Conservation (phyloP, 202 grass and related monocot genomes). For the Zoysia matrella region DNA sequence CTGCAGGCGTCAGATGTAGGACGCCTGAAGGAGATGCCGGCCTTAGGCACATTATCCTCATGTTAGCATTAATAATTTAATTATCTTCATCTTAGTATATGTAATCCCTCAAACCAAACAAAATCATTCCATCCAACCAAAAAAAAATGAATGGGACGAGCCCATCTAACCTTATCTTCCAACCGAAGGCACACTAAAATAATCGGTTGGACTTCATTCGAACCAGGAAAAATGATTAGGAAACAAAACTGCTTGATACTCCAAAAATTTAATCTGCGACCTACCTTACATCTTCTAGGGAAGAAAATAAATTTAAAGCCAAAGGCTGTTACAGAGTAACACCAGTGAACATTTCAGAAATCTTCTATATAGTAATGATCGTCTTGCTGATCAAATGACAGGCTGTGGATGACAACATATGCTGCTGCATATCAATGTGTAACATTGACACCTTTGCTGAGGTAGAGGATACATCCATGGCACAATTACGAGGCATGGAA, state of each 20-base stretch:
- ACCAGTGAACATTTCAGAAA: background rate
- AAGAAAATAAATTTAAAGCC: background rate
- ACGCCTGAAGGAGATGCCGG: too few relatives aligned
- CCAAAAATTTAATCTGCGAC: conserved; percentile 12
- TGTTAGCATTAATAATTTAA: too few relatives aligned
- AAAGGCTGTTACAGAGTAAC: background rate
- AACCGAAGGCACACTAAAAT: too few relatives aligned
- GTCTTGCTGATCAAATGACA: background rate
- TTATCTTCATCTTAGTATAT: too few relatives aligned
- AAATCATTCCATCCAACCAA: too few relatives aligned
- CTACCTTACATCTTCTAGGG: conserved; percentile 2
- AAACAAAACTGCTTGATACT: background rate
- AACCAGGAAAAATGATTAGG: background rate
- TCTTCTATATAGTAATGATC: conserved; percentile 7
- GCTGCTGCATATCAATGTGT: background rate
- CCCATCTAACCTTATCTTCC: too few relatives aligned
- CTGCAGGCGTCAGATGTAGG: too few relatives aligned
- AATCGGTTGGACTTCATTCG: background rate
- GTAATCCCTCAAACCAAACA: too few relatives aligned
- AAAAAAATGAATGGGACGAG: too few relatives aligned
- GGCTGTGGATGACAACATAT: background rate
- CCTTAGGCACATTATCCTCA: too few relatives aligned
- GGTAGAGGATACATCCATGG: background rate
- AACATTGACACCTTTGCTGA: background rate
- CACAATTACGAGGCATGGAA: background rate